Evolutionary conservation across 2,329 filamentous ascomycete genomes (phyloP).

Genomic region (Trichoderma guizhouense): DNA sequence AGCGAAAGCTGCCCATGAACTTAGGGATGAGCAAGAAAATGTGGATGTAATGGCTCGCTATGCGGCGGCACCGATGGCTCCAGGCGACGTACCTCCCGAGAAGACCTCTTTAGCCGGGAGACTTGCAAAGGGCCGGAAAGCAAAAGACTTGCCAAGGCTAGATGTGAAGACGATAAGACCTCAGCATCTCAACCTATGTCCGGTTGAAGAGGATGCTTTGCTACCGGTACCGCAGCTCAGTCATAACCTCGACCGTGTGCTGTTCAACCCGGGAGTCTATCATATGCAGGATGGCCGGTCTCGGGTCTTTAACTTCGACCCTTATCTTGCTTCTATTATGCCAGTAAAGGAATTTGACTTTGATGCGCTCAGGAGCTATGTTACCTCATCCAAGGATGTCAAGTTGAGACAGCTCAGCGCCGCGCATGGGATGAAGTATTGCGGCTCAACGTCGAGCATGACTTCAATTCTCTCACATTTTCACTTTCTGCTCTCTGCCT

Average conservation of each 20-base stretch:
- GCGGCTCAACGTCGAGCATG: constrained; percentile 97
- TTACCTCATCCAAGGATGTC: constrained; percentile 84
- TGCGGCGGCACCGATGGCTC: background rate
- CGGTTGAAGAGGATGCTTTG: constrained; percentile 33
- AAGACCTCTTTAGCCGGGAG: constrained; percentile 1
- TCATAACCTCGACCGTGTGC: constrained; percentile 79
- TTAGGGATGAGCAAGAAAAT: background rate
- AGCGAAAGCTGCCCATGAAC: background rate
- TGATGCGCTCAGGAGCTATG: constrained; percentile 76
- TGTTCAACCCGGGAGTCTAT: constrained; percentile 94
- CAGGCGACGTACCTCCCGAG: background rate
- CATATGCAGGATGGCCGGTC: constrained; percentile 85
- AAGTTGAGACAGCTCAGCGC: constrained; percentile 67
- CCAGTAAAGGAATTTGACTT: constrained; percentile 92
- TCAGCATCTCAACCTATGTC: constrained; percentile 25
- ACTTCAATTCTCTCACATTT: constrained; percentile 84
- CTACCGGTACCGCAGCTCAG: constrained; percentile 57
- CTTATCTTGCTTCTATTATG: constrained; percentile 91
- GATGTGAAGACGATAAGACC: constrained; percentile 32
- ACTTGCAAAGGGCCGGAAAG: background rate
- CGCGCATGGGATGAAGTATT: constrained; percentile 70
- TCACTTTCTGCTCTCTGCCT: constrained; percentile 83
- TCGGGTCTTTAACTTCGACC: constrained; percentile 93
- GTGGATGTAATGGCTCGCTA: background rate
- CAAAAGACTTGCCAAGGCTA: constrained; percentile 10